These are phyloP conservation scores for Neopestalotiopsis sp. DNA, from an alignment of 2,329 filamentous ascomycete genomes.

Conservation along the genomic window DNA sequence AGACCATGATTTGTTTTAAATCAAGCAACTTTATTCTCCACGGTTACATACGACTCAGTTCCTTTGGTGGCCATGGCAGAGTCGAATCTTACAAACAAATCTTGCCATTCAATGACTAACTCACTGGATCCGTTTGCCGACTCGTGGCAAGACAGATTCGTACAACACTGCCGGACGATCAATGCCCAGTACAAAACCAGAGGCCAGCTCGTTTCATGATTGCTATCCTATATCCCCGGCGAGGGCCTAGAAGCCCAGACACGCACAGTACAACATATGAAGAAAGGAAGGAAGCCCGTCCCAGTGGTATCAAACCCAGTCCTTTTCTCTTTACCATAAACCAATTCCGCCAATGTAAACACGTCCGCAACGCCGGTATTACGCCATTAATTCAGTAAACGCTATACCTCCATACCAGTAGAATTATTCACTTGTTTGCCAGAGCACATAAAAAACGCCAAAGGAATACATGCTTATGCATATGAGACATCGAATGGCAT, in stretches of 20 bases:
- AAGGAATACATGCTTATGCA: too few relatives aligned
- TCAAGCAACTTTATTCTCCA: background rate
- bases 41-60: background rate
- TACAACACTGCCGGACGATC: background rate
- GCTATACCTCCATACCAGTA: too few relatives aligned
- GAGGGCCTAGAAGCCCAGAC: background rate
- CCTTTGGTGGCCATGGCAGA: background rate
- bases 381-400: too few relatives aligned
- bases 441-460: too few relatives aligned
- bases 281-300: background rate
- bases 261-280: background rate
- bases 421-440: too few relatives aligned
- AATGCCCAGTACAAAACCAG: background rate
- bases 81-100: background rate
- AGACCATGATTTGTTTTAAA: conserved; percentile 4
- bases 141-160: background rate
- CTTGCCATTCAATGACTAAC: background rate
- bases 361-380: background rate
- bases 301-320: conserved; percentile 4
- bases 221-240: background rate
- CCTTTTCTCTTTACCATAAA: background rate
- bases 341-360: background rate
- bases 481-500: too few relatives aligned
- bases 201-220: background rate
- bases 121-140: background rate